Base-by-base conservation (phyloP, 148 eudicot species). In the Amaranthus palmeri region DNA sequence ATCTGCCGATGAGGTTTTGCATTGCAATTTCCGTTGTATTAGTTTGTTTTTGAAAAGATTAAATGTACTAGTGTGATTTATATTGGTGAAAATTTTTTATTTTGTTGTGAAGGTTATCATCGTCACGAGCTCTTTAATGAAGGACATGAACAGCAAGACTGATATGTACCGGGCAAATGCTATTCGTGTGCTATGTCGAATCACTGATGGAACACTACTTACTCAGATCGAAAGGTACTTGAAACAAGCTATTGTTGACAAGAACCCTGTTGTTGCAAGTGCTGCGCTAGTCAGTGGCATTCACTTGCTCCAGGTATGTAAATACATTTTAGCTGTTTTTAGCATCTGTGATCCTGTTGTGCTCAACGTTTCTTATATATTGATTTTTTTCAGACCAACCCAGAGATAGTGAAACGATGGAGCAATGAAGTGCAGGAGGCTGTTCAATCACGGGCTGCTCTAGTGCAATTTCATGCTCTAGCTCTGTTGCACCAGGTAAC, bases 401-500 rank as follows among this genome's bases (percentile, higher is more conserved):
- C 98, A 10, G 98, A 95, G 84, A 88, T 95, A 10, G 97, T 95
- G 76, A 95, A 84, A 80, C 86, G 98, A 72, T 95, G 98, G 98
- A 95, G 98, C 67, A 95, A 95, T 76, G 98, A 95, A 82, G 97
- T 95, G 58, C 96, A 89, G 74, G 98, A 95, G 85, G 98, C 97
- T 73, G 92, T 91, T 62, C 98, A 95, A 70, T 95, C 98, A 66
- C 88, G 98, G 72, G 91, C 98, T 66, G 93, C 98, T 50, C 93
- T 95, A 67, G 98, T 95, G 46, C 98, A 95, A 78, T 95, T 95
- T 81, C 98, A 95, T 77, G 98, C 98, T 58, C 84, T 95, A 68
- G 93, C 90, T 67, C 84, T 95, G 76, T 85, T 95, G 68, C 97
- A 95, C 74, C 97, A 89, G 98, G 98, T 95, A 76, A 54, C 40